Base-by-base conservation (phyloP, 495 filamentous ascomycete species). In the Usnea hakonensis region DNA sequence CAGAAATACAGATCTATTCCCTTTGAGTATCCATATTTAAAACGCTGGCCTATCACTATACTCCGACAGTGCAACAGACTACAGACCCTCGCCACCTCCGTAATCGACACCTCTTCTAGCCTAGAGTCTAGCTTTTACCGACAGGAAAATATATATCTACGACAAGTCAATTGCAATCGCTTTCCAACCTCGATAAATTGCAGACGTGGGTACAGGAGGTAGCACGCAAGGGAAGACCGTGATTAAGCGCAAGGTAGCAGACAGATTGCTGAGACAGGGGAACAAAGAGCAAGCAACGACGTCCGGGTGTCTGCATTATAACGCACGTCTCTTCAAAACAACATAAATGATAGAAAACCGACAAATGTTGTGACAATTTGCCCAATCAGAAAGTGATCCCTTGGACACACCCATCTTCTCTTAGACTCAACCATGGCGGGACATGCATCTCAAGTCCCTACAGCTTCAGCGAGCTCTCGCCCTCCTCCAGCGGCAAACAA, bases 361-460 rank as follows among this genome's bases (percentile, higher is more conserved):
- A 36, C 16, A 43, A 56, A 62, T 62, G 52, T n/a, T 38, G 16
- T 43, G 44, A 62, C 8, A 5, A 46, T 10, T 19, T 28, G 41
- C 28, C 19, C 11, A 57, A 19, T 33, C 35, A 44, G 43, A 55
- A 26, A 33, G 26, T 37, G 21, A 17, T 56, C 21, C 19, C 9
- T 30, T 36, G 35, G 38, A 33, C 60, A 33, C 33, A 33, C 9
- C 58, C 28, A 17, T 17, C 23, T 53, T 17, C 28, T 44, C 36
- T 26, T 30, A 17, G 44, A 28, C 17, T 58, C 43, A 41, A 50
- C 30, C n/a, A 70, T 71, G 69, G 64, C 68, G 55, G 65, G 65
- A 59, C 63, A 58, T 40, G 43, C 57, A 0, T 65, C 68, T 19
- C 69, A 68, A 57, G 54, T 60, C 36, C 62, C 58, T 14, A 62